Evolutionary conservation across 2,329 filamentous ascomycete species (phyloP).

Genomic region (Leptographium galeiforme): DNA sequence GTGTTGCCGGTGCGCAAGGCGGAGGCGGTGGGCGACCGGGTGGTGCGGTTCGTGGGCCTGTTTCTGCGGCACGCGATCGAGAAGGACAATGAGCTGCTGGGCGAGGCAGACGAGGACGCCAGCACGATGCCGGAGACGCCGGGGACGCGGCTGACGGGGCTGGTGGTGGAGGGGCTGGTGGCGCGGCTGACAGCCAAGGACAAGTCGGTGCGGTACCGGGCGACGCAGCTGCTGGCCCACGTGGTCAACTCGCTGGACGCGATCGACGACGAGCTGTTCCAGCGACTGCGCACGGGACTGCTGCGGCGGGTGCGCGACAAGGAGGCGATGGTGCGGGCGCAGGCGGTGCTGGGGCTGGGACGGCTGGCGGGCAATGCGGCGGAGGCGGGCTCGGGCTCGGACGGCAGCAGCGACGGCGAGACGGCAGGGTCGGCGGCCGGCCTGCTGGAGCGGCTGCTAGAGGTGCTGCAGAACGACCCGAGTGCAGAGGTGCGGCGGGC

Average conservation of each 20-base stretch:
- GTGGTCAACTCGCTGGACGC: conserved; percentile 86
- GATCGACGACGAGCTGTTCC: conserved; percentile 84
- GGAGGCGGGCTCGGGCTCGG: conserved; percentile 55
- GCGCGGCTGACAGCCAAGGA: conserved; percentile 77
- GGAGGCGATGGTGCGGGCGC: conserved; percentile 80
- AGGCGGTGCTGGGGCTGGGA: conserved; percentile 83
- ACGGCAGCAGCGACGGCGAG: conserved; percentile 53
- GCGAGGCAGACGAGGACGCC: conserved; percentile 52
- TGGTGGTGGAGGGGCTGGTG: conserved; percentile 59
- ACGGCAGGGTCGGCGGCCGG: conserved; percentile 49
- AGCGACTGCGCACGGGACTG: conserved; percentile 64
- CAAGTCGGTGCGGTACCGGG: conserved; percentile 79
- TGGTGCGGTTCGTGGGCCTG: conserved; percentile 73
- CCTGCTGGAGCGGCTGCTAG: conserved; percentile 69
- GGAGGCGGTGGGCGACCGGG: conserved; percentile 74
- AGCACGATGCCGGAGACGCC: conserved; percentile 70
- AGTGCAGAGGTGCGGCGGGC: conserved; percentile 86
- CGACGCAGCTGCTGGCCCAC: conserved; percentile 80
- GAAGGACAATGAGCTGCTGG: conserved; percentile 56
- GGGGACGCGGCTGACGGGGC: conserved; percentile 62
- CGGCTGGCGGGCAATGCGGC: conserved; percentile 67
- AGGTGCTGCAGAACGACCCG: conserved; percentile 84
- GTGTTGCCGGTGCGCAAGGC: conserved; percentile 84
- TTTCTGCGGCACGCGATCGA: conserved; percentile 64
- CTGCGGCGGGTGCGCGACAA: conserved; percentile 85